A percentile compares a stretch with the other conserved stretches of the same genome.
These are phyloP conservation scores for Balamuthia mandrillaris DNA, from an alignment of 208 protist genomes.

Conservation along the genomic window DNA sequence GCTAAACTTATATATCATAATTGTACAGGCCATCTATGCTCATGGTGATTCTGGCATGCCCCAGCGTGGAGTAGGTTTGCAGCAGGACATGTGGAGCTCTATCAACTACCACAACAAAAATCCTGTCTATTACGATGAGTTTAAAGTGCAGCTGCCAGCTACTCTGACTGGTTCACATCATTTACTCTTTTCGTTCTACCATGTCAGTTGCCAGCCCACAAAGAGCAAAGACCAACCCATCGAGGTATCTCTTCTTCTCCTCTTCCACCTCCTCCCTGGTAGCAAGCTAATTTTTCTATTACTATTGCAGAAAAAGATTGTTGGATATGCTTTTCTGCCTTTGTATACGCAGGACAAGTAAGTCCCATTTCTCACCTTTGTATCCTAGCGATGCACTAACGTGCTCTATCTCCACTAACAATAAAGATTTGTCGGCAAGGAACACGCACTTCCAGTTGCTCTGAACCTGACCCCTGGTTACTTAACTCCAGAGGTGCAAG, in stretches of 20 bases:
- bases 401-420: not conserved
- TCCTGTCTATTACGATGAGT: conserved; percentile 41
- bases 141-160: conserved; percentile 52
- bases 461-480: not conserved
- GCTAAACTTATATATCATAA: too few species aligned
- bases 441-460: not conserved
- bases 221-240: not conserved
- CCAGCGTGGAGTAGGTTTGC: not conserved
- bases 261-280: too few species aligned
- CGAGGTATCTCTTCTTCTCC: not conserved
- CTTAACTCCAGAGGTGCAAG: not conserved
- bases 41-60: too few species aligned
- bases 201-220: conserved; percentile 38
- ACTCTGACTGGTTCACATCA: conserved; percentile 33
- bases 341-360: not conserved
- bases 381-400: not conserved
- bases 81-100: not conserved
- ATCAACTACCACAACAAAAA: conserved; percentile 17
- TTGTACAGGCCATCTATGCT: too few species aligned
- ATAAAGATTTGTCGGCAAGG: not conserved
- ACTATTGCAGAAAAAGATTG: not conserved
- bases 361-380: not conserved
- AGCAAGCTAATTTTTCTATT: too few species aligned
- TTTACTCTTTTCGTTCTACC: conserved; percentile 61
- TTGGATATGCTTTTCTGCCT: not conserved